A percentile compares a stretch with the other conserved stretches of the same genome.
Evolutionary conservation across 1,284 basidiomycete species (phyloP).

Genomic region (Boletus sp.): DNA sequence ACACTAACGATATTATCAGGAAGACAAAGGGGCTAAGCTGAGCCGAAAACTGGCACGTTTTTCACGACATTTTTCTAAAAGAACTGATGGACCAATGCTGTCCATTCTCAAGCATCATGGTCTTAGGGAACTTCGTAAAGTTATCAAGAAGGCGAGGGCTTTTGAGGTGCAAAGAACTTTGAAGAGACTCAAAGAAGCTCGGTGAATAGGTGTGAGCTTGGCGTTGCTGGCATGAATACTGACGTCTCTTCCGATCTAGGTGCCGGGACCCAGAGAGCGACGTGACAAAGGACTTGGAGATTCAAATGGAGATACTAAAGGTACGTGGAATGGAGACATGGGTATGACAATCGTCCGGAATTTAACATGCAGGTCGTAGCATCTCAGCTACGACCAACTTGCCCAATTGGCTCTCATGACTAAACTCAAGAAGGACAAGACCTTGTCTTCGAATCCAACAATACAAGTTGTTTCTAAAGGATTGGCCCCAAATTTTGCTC

Average conservation of each 20-base stretch:
- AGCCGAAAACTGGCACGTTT: conserved; percentile 41
- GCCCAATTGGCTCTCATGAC: conserved; percentile 60
- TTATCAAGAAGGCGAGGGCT: conserved; percentile 76
- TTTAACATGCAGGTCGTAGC: conserved; percentile 38
- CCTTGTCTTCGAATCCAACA: conserved; percentile 44
- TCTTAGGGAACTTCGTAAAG: conserved; percentile 61
- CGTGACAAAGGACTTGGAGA: conserved; percentile 54
- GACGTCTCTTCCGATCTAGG: conserved; percentile 28
- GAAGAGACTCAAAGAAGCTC: conserved; percentile 74
- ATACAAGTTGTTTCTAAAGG: conserved; percentile 47
- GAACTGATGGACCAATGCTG: conserved; percentile 12
- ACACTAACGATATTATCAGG: conserved; percentile 16
- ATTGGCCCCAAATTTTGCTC: conserved; percentile 34
- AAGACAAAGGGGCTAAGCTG: conserved; percentile 16
- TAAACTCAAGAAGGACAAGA: conserved; percentile 73
- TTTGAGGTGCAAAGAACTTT: conserved; percentile 83
- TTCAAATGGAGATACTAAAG: conserved; percentile 67
- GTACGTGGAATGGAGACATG: conserved; percentile 35
- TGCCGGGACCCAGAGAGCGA: conserved; percentile 38
- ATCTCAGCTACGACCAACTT: conserved; percentile 54
- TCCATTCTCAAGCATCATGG: conserved; percentile 56
- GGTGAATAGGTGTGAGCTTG: conserved; percentile 40
- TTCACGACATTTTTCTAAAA: conserved; percentile 21
- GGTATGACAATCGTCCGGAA: neutral
- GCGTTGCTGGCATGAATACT: neutral